Base-by-base conservation (phyloP, 2,329 filamentous ascomycete genomes). In the Microdochium paspali region DNA sequence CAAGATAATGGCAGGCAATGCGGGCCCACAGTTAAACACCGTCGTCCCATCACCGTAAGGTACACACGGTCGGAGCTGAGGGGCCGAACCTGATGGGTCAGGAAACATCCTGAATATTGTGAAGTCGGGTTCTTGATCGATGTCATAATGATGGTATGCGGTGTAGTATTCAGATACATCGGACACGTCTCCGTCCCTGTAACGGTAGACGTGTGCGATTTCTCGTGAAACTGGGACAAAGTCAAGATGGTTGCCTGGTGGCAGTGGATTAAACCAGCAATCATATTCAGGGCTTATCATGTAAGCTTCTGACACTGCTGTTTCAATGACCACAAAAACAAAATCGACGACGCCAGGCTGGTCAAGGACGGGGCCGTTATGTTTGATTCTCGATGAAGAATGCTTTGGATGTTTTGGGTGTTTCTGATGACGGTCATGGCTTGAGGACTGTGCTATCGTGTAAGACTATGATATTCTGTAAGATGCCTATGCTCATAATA, bases 241-340 rank as follows among this genome's bases (percentile, higher is more conserved):
- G 5, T 40, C 13, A 10, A 21, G 4, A 4, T 15, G 15, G n/a
- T 7, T 12, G 10, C 10, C 20, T 18, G 45, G 45, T 10, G 45
- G 45, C 18, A 24, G 18, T 24, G 24, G 21, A 15, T 35, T 46
- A 10, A 30, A 30, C 45, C 45, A 46, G 24, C 13, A 23, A 24
- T 46, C 45, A 15, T 4, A 18, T 15, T 20, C 10, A 10, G 18
- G 23, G 3, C 40, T 32, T 10, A 35, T 3, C 4, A 39, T n/a
- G 15, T 46, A 18, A 12, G 23, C 45, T 5, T 46, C 45, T 3
- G 39, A 39, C 30, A 46, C 45, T 9, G 7, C 23, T 31, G 21
- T n/a, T 18, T 46, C 45, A 20, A 46, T 24, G 30, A 46, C 45
- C 12, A 25, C 45, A 23, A 46, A 46, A 12, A 46, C 13, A 25